Evolutionary conservation across 83 land plant species (phyloP).

Genomic region (Picea abies): DNA sequence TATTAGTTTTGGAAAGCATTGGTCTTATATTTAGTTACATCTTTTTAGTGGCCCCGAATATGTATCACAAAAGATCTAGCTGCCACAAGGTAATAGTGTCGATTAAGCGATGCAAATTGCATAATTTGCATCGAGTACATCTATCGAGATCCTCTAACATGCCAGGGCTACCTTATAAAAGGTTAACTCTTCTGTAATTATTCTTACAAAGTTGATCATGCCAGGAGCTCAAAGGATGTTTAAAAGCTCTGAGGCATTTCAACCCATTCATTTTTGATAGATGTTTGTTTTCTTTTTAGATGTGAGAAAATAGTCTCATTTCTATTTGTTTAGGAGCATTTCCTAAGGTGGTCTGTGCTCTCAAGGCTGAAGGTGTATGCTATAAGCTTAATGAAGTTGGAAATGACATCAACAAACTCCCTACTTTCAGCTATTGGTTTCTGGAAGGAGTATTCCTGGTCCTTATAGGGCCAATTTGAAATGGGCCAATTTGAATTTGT

Average conservation of each 20-base stretch:
- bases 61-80: slow-evolving; percentile 7
- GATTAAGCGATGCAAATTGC: slow-evolving; percentile 8
- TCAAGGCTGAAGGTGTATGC: slow-evolving; percentile 8
- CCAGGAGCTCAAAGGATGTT: slow-evolving; percentile 16
- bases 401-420: slow-evolving; percentile 4
- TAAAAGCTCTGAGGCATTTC: slow-evolving; percentile 17
- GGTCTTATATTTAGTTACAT: slow-evolving; percentile 13
- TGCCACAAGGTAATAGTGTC: not conserved
- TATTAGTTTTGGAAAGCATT: slow-evolving; percentile 16
- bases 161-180: not conserved
- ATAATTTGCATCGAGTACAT: not conserved
- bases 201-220: slow-evolving; percentile 10
- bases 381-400: not conserved
- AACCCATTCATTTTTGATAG: slow-evolving; percentile 19
- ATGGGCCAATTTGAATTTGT: slow-evolving; percentile 1
- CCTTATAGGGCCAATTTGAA: not conserved
- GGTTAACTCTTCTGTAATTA: slow-evolving; percentile 8
- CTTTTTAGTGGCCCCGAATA: slow-evolving; percentile 13
- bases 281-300: slow-evolving; percentile 4
- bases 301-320: not conserved
- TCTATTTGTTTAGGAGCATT: slow-evolving; percentile 10
- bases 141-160: not conserved
- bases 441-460: slow-evolving; percentile 3
- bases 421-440: slow-evolving; percentile 8
- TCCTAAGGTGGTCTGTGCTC: slow-evolving; percentile 5